Evolutionary conservation across 768 basidiomycete genomes (phyloP).

Genomic region (Megacollybia marginata): DNA sequence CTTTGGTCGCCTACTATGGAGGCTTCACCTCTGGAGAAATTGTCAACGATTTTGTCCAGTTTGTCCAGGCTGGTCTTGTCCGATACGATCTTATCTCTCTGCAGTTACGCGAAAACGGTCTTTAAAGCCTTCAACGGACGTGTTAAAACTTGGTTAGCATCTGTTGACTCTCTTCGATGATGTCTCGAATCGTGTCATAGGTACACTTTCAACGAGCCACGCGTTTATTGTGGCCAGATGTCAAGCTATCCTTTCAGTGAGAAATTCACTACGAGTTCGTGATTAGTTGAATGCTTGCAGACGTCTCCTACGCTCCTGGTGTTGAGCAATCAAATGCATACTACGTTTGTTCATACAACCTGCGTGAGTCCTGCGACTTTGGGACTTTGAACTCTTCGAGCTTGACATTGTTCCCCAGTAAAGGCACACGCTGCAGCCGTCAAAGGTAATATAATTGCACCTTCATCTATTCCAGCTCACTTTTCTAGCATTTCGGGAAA

Average conservation of each 20-base stretch:
- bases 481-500: conserved; percentile 31
- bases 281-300: conserved; percentile 12
- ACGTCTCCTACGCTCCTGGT: conserved; percentile 31
- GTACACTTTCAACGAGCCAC: conserved; percentile 49
- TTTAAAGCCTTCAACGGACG: conserved; percentile 41
- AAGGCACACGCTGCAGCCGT: conserved; percentile 45
- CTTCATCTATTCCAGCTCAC: neutral
- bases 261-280: conserved; percentile 2
- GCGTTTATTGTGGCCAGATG: conserved; percentile 32
- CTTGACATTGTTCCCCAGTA: conserved; percentile 16
- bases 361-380: conserved; percentile 22
- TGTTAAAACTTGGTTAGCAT: conserved; percentile 36
- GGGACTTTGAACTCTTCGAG: neutral
- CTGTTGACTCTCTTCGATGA: neutral
- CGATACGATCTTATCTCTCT: neutral
- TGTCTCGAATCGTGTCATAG: conserved; percentile 11
- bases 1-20: conserved; percentile 40
- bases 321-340: conserved; percentile 34
- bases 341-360: conserved; percentile 34
- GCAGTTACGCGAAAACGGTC: conserved; percentile 40
- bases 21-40: conserved; percentile 38
- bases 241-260: conserved; percentile 35
- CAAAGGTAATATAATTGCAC: conserved; percentile 23
- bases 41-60: conserved; percentile 43
- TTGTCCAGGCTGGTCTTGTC: conserved; percentile 1